Base-by-base conservation (phyloP, 257 asterid genomes). In the Thymus quinquecostatus region DNA sequence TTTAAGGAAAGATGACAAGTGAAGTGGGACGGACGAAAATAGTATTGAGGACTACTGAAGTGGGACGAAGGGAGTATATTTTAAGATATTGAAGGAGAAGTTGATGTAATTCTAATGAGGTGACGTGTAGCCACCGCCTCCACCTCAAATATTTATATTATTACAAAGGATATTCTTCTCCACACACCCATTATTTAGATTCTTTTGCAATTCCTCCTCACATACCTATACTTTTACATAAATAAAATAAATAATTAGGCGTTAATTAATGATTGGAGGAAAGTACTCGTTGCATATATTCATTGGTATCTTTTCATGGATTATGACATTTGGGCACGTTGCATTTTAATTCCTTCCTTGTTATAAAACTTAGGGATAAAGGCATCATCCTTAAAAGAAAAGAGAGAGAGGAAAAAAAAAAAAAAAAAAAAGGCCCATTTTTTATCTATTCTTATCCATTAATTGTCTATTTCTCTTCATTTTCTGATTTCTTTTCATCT, bases 121-220 rank as follows among this genome's bases (percentile, higher is more conserved):
- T 41, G 73, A 77, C 70, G 81, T 77, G 77, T 55, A 41, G 70
- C 69, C 38, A 43, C 70, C 53, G 29, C 70, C 9, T 59, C 77
- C 77, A 71, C 73, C 50, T 69, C 76, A 14, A 7, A 1, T 7
- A 41, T 72, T 62, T 48, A 29, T 21, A 6, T 11, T 7, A 5
- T 5, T 9, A 8, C 34, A 14, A 66, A 50, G 38, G 40, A 67
- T 51, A 67, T 67, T 51, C 62, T 34, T 34, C 38, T 33, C 9
- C 3, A 4, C 59, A 65, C 40, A 14, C 21, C 8, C 44, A 30
- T 64, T 47, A 5, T 2, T 64, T 64, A 44, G 11, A 45, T 27
- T 45, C 63, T 10, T 49, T 13, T 1, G 21, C 21, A 21, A 21
- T 21, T 21, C 21, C 21, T 21, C 21, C 21, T 21, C 21, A 21